Conservation (phyloP, 495 filamentous ascomycete genomes). For the Podospora conica region DNA sequence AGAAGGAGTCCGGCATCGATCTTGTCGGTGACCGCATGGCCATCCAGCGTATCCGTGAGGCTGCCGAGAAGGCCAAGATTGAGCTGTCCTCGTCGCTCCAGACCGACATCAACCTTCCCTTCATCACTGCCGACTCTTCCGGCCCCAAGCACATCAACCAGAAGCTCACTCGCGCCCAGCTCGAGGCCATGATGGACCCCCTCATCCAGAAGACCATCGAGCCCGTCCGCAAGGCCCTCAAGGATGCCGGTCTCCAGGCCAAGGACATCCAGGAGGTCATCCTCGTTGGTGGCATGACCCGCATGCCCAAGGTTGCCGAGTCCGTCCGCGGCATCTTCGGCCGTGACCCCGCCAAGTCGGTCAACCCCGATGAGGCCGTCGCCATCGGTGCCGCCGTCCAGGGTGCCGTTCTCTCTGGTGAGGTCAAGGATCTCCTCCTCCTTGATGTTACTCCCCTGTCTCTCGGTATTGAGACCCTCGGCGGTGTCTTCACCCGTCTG, state of each 20-base stretch:
- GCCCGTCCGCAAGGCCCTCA: conserved; percentile 93
- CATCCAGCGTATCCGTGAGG: conserved; percentile 98
- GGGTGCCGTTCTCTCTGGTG: conserved; percentile 92
- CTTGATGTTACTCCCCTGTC: conserved; percentile 97
- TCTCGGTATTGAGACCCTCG: conserved; percentile 98
- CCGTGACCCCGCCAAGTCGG: conserved; percentile 95
- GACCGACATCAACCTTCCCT: conserved; percentile 97
- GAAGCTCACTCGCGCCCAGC: conserved; percentile 88
- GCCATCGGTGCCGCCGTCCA: conserved; percentile 98
- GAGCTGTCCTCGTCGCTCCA: conserved; percentile 94
- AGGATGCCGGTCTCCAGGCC: conserved; percentile 89
- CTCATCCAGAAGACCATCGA: conserved; percentile 81
- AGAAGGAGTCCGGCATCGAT: conserved; percentile 90
- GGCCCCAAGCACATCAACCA: conserved; percentile 97
- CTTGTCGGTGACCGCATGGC: conserved; percentile 94
- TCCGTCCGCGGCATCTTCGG: conserved; percentile 97
- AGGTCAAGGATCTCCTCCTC: conserved; percentile 92
- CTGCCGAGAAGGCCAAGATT: conserved; percentile 99
- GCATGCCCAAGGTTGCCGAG: conserved; percentile 98
- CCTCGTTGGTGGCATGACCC: conserved; percentile 98
- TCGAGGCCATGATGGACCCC: conserved; percentile 89
- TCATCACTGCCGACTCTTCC: conserved; percentile 92
- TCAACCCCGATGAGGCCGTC: conserved; percentile 98
- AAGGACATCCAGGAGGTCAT: conserved; percentile 99
- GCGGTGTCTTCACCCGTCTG: conserved; percentile 97